Conservation (phyloP, 352 stramenopile species). For the Phytopythium cucurbitacearum region DNA sequence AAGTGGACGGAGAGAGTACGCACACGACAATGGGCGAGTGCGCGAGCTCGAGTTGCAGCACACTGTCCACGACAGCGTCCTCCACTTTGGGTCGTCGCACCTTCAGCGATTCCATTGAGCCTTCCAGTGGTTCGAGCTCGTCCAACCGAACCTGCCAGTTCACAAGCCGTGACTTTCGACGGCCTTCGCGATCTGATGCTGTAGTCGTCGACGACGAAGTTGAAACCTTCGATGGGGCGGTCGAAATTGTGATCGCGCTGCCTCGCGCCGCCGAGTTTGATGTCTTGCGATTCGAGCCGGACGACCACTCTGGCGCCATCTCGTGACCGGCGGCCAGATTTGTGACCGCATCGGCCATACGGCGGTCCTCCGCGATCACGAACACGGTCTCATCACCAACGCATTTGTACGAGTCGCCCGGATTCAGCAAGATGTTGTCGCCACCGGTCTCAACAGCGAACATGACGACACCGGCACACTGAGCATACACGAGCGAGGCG, state of each 20-base stretch:
- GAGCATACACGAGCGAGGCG: slow-evolving; percentile 66
- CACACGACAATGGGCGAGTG: slow-evolving; percentile 69
- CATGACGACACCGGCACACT: slow-evolving; percentile 73
- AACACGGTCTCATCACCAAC: slow-evolving; percentile 63
- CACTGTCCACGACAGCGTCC: slow-evolving; percentile 48
- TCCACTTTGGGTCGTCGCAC: slow-evolving; percentile 15
- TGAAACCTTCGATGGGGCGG: too few relatives aligned
- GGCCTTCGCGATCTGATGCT: not conserved
- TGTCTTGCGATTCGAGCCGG: not conserved
- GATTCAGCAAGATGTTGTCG: slow-evolving; percentile 69
- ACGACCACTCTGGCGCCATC: slow-evolving; percentile 19
- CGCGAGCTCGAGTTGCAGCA: slow-evolving; percentile 42
- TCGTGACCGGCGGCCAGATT: slow-evolving; percentile 8
- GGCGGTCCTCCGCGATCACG: slow-evolving; percentile 66
- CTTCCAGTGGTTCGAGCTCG: not conserved
- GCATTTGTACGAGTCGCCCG: slow-evolving; percentile 69
- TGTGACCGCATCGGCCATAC: slow-evolving; percentile 41
- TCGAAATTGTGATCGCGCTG: too few relatives aligned
- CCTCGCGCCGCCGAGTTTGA: too few relatives aligned
- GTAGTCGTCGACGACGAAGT: not conserved
- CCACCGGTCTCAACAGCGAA: slow-evolving; percentile 53
- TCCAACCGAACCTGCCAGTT: slow-evolving; percentile 22
- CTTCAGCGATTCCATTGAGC: not conserved
- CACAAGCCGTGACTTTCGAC: slow-evolving; percentile 26
- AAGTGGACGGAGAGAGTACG: slow-evolving; percentile 46